Evolutionary conservation across 805 yeast species (phyloP).

Genomic region (Jamesozyma rosinii): DNA sequence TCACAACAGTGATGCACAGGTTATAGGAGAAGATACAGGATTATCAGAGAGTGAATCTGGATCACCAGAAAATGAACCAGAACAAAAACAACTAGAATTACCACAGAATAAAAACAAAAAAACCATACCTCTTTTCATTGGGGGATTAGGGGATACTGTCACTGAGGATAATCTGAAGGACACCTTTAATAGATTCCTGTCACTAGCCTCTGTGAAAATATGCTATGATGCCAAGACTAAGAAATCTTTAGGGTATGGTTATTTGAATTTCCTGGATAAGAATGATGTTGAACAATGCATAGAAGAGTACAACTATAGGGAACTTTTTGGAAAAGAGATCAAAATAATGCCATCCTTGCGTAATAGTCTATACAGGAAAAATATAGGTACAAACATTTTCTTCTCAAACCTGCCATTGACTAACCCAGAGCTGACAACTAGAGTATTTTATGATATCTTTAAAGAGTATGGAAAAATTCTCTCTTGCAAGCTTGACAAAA

Average conservation of each 20-base stretch:
- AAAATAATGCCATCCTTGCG: constrained; percentile 50
- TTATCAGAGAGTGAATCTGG: neutral
- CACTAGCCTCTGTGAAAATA: constrained; percentile 50
- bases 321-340: constrained; percentile 36
- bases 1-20: neutral
- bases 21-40: neutral
- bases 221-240: constrained; percentile 46
- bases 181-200: constrained; percentile 35
- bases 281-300: constrained; percentile 48
- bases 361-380: constrained; percentile 36
- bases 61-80: neutral
- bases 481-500: constrained; percentile 35
- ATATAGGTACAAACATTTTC: constrained; percentile 45
- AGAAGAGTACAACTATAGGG: constrained; percentile 46
- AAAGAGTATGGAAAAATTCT: constrained; percentile 39
- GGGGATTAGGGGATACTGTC: constrained; percentile 46
- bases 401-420: constrained; percentile 39
- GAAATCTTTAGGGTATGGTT: constrained; percentile 63
- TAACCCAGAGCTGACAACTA: constrained; percentile 32
- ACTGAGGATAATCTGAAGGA: constrained; percentile 41
- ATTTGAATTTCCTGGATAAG: constrained; percentile 47
- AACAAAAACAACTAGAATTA: neutral
- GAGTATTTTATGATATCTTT: constrained; percentile 43
- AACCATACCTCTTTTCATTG: constrained; percentile 44
- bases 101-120: neutral